These are phyloP conservation scores for Gnaphalium uliginosum DNA, from an alignment of 129 eudicot genomes.

Conservation along the genomic window DNA sequence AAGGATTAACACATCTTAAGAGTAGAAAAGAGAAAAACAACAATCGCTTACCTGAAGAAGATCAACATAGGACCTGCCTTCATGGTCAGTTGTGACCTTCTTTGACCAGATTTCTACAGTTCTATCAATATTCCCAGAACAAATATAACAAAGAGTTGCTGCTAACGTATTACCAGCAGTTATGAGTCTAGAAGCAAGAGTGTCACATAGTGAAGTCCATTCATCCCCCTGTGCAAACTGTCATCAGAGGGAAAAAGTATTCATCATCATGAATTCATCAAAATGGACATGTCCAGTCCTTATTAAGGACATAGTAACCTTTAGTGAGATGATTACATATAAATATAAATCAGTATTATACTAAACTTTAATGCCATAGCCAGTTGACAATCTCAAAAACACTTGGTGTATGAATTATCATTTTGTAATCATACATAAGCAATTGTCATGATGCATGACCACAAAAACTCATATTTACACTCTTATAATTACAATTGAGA, in stretches of 20 bases:
- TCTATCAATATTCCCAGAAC: conserved; percentile 93
- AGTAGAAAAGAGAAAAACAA: background rate
- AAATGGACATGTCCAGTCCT: background rate
- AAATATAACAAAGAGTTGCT: conserved; percentile 85
- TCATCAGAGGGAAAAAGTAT: background rate
- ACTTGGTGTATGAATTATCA: too few species aligned
- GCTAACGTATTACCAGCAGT: conserved; percentile 71
- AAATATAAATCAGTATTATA: too few species aligned
- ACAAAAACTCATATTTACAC: too few species aligned
- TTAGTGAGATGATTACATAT: too few species aligned
- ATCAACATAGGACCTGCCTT: conserved; percentile 72
- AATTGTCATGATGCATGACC: too few species aligned
- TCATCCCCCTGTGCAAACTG: conserved; percentile 96
- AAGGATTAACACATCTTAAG: too few species aligned
- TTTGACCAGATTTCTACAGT: conserved; percentile 95
- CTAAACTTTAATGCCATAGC: too few species aligned
- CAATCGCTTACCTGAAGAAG: conserved; percentile 68
- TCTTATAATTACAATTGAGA: too few species aligned
- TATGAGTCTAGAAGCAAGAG: conserved; percentile 84
- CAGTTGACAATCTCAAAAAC: too few species aligned
- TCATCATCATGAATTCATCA: background rate
- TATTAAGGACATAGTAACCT: background rate
- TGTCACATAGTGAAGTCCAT: conserved; percentile 81
- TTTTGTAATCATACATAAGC: too few species aligned
- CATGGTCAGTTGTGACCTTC: conserved; percentile 52